Conservation (phyloP, 192 early-diverging fungal genomes). For the Coemansia sp. region DNA sequence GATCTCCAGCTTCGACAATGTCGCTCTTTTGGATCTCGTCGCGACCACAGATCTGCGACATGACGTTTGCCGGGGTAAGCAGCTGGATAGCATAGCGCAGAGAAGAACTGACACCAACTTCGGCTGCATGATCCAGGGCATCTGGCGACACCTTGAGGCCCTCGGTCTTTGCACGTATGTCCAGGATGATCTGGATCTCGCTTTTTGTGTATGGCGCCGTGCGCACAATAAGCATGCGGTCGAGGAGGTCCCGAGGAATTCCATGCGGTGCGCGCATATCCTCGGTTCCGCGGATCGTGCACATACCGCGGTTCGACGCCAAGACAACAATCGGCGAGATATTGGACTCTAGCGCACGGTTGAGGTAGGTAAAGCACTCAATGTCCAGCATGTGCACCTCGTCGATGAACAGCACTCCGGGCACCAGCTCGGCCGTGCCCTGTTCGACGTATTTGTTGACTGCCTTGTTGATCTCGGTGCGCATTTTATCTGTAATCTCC, state of each 20-base stretch:
- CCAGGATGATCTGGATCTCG: constrained; percentile 86
- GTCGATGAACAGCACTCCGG: constrained; percentile 97
- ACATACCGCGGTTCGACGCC: constrained; percentile 96
- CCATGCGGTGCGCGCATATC: constrained; percentile 80
- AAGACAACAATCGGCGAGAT: constrained; percentile 97
- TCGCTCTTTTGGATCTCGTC: constrained; percentile 79
- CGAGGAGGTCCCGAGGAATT: constrained; percentile 93
- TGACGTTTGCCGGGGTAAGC: constrained; percentile 84
- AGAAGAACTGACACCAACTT: constrained; percentile 84
- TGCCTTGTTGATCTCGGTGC: constrained; percentile 98
- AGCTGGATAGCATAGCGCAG: constrained; percentile 95
- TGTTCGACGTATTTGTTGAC: constrained; percentile 99
- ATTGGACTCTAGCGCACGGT: constrained; percentile 93
- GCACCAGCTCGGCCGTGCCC: constrained; percentile 94
- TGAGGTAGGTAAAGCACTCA: constrained; percentile 99
- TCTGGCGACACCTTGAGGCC: constrained; percentile 73
- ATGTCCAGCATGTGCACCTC: constrained; percentile 99
- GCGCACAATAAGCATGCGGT: constrained; percentile 94
- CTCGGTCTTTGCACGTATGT: constrained; percentile 92
- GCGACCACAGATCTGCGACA: constrained; percentile 82
- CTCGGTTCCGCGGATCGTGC: constrained; percentile 77
- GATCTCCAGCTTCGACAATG: constrained; percentile 75
- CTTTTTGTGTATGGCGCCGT: constrained; percentile 89
- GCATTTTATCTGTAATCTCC: constrained; percentile 97
- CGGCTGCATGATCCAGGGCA: constrained; percentile 72